Base-by-base conservation (phyloP, 805 yeast genomes). In the Kluyveromyces wickerhamii region DNA sequence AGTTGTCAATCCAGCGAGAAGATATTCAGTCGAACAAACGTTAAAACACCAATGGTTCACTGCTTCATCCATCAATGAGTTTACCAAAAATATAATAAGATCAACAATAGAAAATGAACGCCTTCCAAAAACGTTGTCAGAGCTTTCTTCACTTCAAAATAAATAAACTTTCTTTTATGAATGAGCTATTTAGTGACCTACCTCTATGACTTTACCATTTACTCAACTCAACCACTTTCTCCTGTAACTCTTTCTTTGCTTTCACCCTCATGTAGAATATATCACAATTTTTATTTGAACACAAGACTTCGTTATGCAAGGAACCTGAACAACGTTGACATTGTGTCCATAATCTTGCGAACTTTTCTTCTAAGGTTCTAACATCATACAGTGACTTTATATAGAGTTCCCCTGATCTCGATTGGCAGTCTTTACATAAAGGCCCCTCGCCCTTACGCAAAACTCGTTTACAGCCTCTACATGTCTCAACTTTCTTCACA, bases 271-370 rank as follows among this genome's bases (percentile, higher is more conserved):
- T 92, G 57, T 92, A 92, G 52, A 92, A 92, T 23, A 92, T 92
- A 2, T 96, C 96, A 63, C 99, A 92, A 59, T 92, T 97, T 46
- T 88, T 87, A 46, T 89, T 86, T 0, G 95, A 79, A 58, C 99
- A 92, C 16, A 89, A 65, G 3, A 92, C 97, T 48, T 92, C 97
- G 59, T 87, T 96, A 50, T 92, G 96, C 36, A 94, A 63, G 17
- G 92, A 83, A 0, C 97, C 97, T 49, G 94, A 96, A 59, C 98
- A 92, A 39, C 96, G 67, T 62, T 92, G 99, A 57, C 99, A 94
- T 54, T 92, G 95, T 0, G 97, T 89, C 99, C 99, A 92, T 42
- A 92, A 63, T 44, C 94, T 67, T 3, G 95, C 78, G 49, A 86
- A 92, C 47, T 80, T 79, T 40, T 75, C 72, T 54, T 92, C 95